Percentiles rank a stretch among this genome's conserved stretches.
These are phyloP conservation scores for Ustilago loliicola DNA, from an alignment of 1,284 basidiomycete species.

Conservation along the genomic window DNA sequence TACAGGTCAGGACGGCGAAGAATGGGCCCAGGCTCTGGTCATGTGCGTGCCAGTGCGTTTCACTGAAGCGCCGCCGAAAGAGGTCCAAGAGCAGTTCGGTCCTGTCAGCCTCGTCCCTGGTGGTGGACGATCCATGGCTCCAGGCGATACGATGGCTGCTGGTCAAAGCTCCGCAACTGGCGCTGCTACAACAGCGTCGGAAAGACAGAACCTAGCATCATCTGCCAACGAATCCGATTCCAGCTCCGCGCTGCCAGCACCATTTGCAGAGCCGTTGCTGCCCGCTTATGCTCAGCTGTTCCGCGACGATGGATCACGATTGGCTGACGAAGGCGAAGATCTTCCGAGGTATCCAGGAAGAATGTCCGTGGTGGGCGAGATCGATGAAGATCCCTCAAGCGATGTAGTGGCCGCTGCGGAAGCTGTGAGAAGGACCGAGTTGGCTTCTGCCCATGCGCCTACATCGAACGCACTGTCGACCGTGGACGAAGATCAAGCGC, in stretches of 20 bases:
- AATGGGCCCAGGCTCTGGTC: conserved; percentile 67
- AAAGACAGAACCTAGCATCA: background rate
- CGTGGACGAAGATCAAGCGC: conserved; percentile 9
- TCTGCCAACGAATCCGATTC: background rate
- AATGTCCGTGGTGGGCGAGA: conserved; percentile 54
- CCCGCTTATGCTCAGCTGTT: conserved; percentile 69
- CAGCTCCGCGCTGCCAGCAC: conserved; percentile 7
- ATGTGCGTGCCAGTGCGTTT: conserved; percentile 70
- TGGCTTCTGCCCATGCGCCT: background rate
- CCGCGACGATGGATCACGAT: conserved; percentile 68
- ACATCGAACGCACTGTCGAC: conserved; percentile 5
- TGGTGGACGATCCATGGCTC: background rate
- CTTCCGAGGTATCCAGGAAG: conserved; percentile 66
- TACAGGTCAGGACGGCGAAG: conserved; percentile 33
- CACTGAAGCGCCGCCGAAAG: conserved; percentile 66
- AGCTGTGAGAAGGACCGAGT: background rate
- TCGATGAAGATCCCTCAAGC: conserved; percentile 26
- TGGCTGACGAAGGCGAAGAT: conserved; percentile 68
- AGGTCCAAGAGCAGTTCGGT: conserved; percentile 66
- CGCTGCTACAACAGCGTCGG: background rate
- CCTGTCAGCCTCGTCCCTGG: conserved; percentile 30
- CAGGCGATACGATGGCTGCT: background rate
- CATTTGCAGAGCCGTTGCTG: conserved; percentile 54
- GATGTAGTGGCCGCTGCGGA: background rate
- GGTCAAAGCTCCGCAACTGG: background rate